Conservation (phyloP, 306 rosid species). For the Hylodesmum podocarpum region DNA sequence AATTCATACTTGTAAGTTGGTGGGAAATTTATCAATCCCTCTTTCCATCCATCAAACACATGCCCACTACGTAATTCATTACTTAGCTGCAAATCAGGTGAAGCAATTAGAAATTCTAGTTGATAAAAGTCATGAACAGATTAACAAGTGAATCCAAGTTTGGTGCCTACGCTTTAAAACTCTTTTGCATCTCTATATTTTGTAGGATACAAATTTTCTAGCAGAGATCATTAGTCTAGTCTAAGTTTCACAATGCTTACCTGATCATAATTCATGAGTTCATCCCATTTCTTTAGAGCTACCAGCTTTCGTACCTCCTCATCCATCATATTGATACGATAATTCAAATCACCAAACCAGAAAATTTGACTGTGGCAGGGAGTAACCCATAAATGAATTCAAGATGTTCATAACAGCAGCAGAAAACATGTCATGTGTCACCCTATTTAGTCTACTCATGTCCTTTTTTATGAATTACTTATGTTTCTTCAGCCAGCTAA, state of each 20-base stretch:
- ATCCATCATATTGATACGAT: conserved; percentile 75
- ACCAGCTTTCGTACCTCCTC: conserved; percentile 60
- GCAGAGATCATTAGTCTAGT: not conserved
- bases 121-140: not conserved
- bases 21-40: conserved; percentile 71
- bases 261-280: conserved; percentile 77
- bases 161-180: not conserved
- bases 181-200: not conserved
- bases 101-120: not conserved
- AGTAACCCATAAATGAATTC: conserved; percentile 27
- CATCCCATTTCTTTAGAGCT: conserved; percentile 64
- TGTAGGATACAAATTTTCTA: not conserved
- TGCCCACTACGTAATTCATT: conserved; percentile 64
- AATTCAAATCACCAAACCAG: conserved; percentile 97
- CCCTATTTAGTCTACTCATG: not conserved
- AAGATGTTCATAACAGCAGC: not conserved
- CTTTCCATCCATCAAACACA: conserved; percentile 95
- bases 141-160: not conserved
- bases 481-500: not conserved
- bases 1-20: conserved; percentile 90
- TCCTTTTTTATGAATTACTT: not conserved
- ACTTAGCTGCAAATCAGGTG: conserved; percentile 61
- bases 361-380: conserved; percentile 71
- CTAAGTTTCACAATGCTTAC: conserved; percentile 41
- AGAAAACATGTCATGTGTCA: not conserved